Evolutionary conservation across 441 rosid genomes (phyloP), one percentile per base, ranked within the genome.

Genomic region (Pelargonium citronellum): DNA sequence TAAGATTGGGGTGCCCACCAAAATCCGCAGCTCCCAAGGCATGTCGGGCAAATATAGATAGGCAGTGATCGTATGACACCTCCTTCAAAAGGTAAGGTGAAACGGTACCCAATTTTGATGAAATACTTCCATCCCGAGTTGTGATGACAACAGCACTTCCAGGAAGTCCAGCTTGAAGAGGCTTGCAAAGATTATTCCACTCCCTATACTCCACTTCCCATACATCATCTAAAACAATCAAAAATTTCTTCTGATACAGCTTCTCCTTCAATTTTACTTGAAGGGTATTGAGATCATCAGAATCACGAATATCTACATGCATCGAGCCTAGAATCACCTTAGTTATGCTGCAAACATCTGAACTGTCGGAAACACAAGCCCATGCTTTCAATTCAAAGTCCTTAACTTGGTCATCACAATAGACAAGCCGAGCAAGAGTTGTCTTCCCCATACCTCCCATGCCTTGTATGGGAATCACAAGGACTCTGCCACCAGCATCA

Each of bases 371-470:
- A 1, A 55, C 74, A 51, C 67, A 73, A 9, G 70, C 74, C 77
- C 77, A 73, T 7, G 63, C 55, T 61, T 1, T 69, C 17, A 46
- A 4, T 0, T 63, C 39, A 9, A 70, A 77, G 12, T 69, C 2
- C 16, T 12, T 47, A 16, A 77, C 60, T 12, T 7, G 39, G 0
- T 6, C 46, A 6, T 69, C 73, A 12, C 73, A 63, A 16, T 57
- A 66, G 16, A 44, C 55, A 12, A 65, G 27, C 22, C 70, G 69
- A 37, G 74, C 46, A 1, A 67, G 30, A 43, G 74, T 30, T 5
- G 76, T 69, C 24, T 73, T 72, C 22, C 72, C 74, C 10, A 69
- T 9, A 6, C 78, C 78, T 9, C 63, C 66, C 66, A 73, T 69
- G 15, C 79, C 79, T 12, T 72, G 30, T 5, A 73, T 13, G 24